Conservation (phyloP, 2,329 filamentous ascomycete genomes). For the Graphilbum sp. region DNA sequence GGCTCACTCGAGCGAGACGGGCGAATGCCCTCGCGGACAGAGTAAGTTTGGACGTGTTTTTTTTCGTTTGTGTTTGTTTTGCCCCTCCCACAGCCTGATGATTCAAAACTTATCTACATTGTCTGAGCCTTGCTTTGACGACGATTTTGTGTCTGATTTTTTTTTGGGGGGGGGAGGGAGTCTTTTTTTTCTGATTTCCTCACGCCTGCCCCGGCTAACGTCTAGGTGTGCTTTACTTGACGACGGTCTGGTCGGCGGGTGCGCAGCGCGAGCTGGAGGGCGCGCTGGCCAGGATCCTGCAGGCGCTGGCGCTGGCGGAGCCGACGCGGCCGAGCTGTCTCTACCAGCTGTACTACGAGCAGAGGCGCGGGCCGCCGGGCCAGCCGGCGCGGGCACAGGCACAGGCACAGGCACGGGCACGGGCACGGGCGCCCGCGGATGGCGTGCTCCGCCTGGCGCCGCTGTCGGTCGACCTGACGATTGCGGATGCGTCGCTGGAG, state of each 20-base stretch:
- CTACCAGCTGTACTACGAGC: slow-evolving; percentile 40
- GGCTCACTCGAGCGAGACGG: slow-evolving; percentile 76
- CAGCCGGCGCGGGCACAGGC: no score
- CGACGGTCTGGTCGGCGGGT: slow-evolving; percentile 19
- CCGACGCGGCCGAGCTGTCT: slow-evolving; percentile 18
- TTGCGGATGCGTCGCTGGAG: slow-evolving; percentile 55
- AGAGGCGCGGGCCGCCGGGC: no score
- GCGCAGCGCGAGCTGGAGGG: slow-evolving; percentile 22
- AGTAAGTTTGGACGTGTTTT: slow-evolving; percentile 60
- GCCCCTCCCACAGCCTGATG: slow-evolving; percentile 51
- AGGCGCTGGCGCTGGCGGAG: no score
- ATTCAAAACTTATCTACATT: slow-evolving; percentile 99
- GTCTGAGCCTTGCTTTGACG: slow-evolving; percentile 82
- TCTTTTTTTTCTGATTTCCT: no score
- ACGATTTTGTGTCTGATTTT: slow-evolving; percentile 28
- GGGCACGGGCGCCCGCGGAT: slow-evolving; percentile 7
- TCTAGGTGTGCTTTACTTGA: slow-evolving; percentile 24
- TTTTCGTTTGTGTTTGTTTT: neutral
- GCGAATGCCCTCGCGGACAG: slow-evolving; percentile 78
- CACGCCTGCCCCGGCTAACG: no score
- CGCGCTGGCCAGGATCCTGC: slow-evolving; percentile 25
- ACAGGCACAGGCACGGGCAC: slow-evolving; percentile 15
- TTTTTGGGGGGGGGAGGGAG: no score
- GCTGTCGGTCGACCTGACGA: slow-evolving; percentile 47
- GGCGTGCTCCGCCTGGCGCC: slow-evolving; percentile 38